Evolutionary conservation across 2,329 filamentous ascomycete species (phyloP), one percentile per base, ranked within the genome.

Genomic region (Penicillium griseofulvum): DNA sequence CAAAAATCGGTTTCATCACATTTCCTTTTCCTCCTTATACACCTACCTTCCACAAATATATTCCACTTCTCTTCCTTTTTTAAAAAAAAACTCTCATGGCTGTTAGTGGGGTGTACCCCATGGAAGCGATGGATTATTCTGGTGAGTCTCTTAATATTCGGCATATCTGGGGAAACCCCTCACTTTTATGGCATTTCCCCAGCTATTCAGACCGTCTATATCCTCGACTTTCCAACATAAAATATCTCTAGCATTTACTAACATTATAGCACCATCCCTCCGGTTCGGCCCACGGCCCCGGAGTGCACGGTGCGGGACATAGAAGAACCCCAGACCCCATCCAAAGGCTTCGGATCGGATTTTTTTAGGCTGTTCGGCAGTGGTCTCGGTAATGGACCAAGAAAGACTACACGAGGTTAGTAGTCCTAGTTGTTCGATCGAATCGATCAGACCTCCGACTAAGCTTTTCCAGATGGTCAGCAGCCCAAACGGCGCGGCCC

Each of bases 401-500:
- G 91, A 77, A 90, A 87, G 69, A 83, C 83, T 12, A 91, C 88
- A n/a, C 82, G 88, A 81, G 88, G 89, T 90, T 74, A 67, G 72
- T 60, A 37, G 17, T 46, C 31, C 38, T n/a, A 33, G 22, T 12
- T 38, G 1, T 26, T 29, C 22, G 14, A 50, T 41, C 39, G 24
- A 41, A 60, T 29, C 22, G 14, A 50, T 41, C 39, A 24, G 43
- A 60, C 31, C 19, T 22, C 33, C 28, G 42, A 53, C 52, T 57
- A 60, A 71, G 52, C 70, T 7, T 46, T 63, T 19, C 55, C 55
- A 88, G 92, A 96, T 79, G 92, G 91, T 43, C 88, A 94, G 68
- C 82, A 88, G 9, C 86, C 90, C 3, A 99, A 97, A 77, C 86
- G 90, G 63, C 86, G 94, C 73, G 94, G 94, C 1, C 94, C 94